Base-by-base conservation (phyloP, 2,329 filamentous ascomycete species). In the Catunica adiposa region DNA sequence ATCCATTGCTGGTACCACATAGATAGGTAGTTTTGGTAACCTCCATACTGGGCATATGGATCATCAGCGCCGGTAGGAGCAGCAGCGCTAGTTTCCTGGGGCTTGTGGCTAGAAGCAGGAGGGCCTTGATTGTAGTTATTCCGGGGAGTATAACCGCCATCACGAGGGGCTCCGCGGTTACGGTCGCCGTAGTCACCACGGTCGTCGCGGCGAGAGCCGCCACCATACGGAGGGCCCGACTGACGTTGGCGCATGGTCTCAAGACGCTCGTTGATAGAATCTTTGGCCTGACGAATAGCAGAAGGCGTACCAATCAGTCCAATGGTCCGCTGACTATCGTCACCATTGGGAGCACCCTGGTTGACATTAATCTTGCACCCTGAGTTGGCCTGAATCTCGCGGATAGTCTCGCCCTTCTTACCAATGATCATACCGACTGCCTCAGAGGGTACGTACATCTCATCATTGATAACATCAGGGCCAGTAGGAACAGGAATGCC, bases 401-500 rank as follows among this genome's bases (percentile, higher is more conserved):
- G 88, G 66, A 95, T 95, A 0, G 89, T 94, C 70, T 95, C 89
- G 61, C 89, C 89, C 56, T 87, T 86, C 73, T 94, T 94, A 61
- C 89, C 89, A 59, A 95, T 95, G 61, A 95, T 94, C 89, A 95
- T 95, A 59, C 89, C 89, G 55, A 95, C 89, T 4, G 89, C 85
- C 66, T 95, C 89, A 22, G 88, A 90, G 11, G 89, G 89, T 8
- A 95, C 88, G 62, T 80, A 82, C 60, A 95, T 87, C 42, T 80
- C 82, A 64, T 95, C 87, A 63, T 83, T 89, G 63, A 85, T 77
- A 71, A 89, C 90, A 62, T 86, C 83, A 23, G 66, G 66, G 2
- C 68, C 70, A 11, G 56, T 58, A 47, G 56, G 56, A 23, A 58
- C 52, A 26, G 56, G 56, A 38, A 58, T 58, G n/a, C 56, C 56